Evolutionary conservation across 345 rosid genomes (phyloP).

Genomic region (Camelina hispida): DNA sequence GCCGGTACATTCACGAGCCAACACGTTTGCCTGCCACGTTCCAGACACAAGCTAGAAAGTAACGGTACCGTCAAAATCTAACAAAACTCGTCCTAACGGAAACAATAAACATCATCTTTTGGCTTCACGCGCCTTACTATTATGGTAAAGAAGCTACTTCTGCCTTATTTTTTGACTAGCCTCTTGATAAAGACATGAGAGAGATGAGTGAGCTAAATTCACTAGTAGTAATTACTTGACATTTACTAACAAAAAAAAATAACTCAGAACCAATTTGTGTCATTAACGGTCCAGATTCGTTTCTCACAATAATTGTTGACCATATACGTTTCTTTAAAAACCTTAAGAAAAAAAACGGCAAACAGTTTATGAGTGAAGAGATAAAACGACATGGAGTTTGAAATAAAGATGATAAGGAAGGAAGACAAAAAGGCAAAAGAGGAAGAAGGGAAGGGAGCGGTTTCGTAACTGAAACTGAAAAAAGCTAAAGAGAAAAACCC

Average conservation of each 20-base stretch:
- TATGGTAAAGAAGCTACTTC: slow-evolving; percentile 6
- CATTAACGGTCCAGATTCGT: slow-evolving; percentile 8
- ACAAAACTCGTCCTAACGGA: background rate
- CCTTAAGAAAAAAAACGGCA: background rate
- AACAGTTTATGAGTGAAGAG: background rate
- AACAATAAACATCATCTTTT: background rate
- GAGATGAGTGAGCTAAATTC: slow-evolving; percentile 14
- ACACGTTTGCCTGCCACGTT: slow-evolving; percentile 44
- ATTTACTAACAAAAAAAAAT: slow-evolving; percentile 18
- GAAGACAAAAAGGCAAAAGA: slow-evolving; percentile 27
- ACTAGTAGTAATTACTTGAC: background rate
- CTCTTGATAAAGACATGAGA: background rate
- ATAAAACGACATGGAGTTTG: slow-evolving; percentile 20
- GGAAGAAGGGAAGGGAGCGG: slow-evolving; percentile 27
- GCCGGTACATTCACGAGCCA: slow-evolving; percentile 32
- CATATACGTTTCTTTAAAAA: slow-evolving; percentile 7
- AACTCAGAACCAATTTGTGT: slow-evolving; percentile 1
- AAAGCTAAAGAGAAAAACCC: slow-evolving; percentile 30
- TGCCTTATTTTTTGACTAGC: slow-evolving; percentile 7
- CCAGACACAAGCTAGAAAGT: slow-evolving; percentile 35
- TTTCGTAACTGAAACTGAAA: slow-evolving; percentile 49
- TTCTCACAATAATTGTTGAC: slow-evolving; percentile 26
- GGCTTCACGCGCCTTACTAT: slow-evolving; percentile 23
- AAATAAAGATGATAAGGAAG: background rate
- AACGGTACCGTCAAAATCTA: slow-evolving; percentile 19